phyloP scores from a whole-genome alignment of 345 rosid genomes.

The Populus pruinosa region DNA sequence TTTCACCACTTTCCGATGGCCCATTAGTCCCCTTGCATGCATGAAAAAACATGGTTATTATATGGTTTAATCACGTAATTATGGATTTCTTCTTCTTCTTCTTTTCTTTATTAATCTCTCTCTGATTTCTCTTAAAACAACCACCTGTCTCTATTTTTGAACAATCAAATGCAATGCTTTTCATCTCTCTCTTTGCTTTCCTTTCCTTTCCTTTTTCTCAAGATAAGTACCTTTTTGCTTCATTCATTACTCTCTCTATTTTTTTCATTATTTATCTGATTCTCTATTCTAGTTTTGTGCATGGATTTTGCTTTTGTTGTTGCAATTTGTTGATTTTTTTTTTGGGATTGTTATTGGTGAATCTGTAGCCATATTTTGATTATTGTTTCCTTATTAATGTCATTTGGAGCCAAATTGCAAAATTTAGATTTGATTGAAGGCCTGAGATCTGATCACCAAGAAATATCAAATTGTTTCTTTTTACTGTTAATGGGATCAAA shows the following conservation, averaged over 20 bases:
- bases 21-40: background rate
- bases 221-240: background rate
- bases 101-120: background rate
- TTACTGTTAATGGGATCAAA: constrained; percentile 20
- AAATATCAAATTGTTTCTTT: background rate
- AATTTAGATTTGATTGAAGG: background rate
- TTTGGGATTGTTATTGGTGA: background rate
- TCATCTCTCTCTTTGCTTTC: background rate
- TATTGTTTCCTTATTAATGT: constrained; percentile 5
- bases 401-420: constrained; percentile 5
- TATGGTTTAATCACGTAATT: background rate
- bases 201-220: background rate
- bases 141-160: background rate
- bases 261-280: background rate
- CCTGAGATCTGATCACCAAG: background rate
- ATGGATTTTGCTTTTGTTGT: background rate
- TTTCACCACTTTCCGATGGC: background rate
- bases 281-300: background rate
- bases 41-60: background rate
- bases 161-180: background rate
- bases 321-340: background rate
- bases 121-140: background rate
- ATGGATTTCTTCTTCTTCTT: background rate
- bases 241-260: background rate
- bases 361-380: background rate